Evolutionary conservation across 306 rosid genomes (phyloP), one percentile per base, ranked within the genome.

Genomic region (Abrus pulchellus): DNA sequence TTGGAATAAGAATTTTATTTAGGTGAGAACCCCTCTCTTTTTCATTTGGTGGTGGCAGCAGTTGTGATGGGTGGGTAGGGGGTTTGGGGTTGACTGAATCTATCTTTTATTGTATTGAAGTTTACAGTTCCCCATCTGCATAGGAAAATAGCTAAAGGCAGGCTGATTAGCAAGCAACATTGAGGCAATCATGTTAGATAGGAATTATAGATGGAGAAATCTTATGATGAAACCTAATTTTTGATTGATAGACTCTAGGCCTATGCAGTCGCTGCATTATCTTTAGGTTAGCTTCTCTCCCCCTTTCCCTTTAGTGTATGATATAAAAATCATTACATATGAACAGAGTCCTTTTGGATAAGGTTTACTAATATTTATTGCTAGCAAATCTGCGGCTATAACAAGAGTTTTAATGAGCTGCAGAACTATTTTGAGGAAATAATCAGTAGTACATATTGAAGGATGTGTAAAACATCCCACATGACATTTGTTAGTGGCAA

Each of bases 281-380:
- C 54, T 32, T 72, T 56, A 29, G 63, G 66, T 47, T 48, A 14
- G 50, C 66, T 45, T 40, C 44, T 72, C 60, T 4, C 44, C 10
- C 34, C 65, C n/a, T 6, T 52, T 20, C 60, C 66, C 68, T 29
- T 20, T 20, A 20, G 40, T 54, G 33, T n/a, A 36, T 36, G 83
- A 71, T 64, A 59, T 29, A 33, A n/a, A 49, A 71, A 44, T 80
- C 14, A 60, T 69, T 70, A 34, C 44, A 36, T 34, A 60, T 34
- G 54, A 79, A 59, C 43, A 62, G 27, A 61, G 47, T 54, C 9
- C 27, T 38, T 36, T 43, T 41, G 75, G 65, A 53, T 6, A 33
- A 57, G 76, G 55, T 66, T 81, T 28, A 75, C 45, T 33, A 41
- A 73, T 64, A 64, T 73, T 52, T 54, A 10, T 80, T 72, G 74